Percentiles rank a stretch among this genome's conserved stretches.
Conservation (phyloP, 2,329 filamentous ascomycete genomes). For the Penicillium sp. region DNA sequence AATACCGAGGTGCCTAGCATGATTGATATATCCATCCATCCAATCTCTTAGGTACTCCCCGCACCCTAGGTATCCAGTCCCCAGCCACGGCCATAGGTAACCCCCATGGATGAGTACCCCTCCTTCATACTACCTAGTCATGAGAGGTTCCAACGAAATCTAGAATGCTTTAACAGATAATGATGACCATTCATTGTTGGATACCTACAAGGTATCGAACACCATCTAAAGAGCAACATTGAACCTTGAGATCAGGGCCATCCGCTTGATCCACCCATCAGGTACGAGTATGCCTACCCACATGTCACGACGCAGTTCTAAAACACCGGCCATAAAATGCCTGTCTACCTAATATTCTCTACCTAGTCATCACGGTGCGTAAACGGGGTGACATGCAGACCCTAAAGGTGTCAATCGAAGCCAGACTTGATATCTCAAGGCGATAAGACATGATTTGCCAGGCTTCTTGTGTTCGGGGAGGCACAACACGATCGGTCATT, state of each 20-base stretch:
- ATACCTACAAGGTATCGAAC: no score
- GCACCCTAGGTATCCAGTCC: no score
- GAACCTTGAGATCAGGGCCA: background rate
- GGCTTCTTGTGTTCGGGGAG: background rate
- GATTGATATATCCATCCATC: no score
- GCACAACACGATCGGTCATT: conserved; percentile 18
- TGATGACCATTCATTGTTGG: no score
- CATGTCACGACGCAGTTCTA: background rate
- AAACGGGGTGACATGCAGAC: background rate
- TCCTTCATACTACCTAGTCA: no score
- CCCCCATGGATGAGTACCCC: no score
- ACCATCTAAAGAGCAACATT: background rate
- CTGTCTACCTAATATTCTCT: conserved; percentile 13
- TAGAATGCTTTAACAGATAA: no score
- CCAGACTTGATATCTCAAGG: background rate
- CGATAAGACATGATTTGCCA: no score
- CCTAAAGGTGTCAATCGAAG: background rate
- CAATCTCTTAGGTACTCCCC: no score
- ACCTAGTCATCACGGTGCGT: conserved; percentile 12
- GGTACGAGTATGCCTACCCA: background rate
- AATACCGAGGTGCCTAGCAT: no score
- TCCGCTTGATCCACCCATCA: background rate
- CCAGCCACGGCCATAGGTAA: no score
- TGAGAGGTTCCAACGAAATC: no score
- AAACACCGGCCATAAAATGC: background rate